Percentiles rank a stretch among this genome's conserved stretches.
Conservation (phyloP, 2,329 filamentous ascomycete genomes). For the Cladosporium sp. region DNA sequence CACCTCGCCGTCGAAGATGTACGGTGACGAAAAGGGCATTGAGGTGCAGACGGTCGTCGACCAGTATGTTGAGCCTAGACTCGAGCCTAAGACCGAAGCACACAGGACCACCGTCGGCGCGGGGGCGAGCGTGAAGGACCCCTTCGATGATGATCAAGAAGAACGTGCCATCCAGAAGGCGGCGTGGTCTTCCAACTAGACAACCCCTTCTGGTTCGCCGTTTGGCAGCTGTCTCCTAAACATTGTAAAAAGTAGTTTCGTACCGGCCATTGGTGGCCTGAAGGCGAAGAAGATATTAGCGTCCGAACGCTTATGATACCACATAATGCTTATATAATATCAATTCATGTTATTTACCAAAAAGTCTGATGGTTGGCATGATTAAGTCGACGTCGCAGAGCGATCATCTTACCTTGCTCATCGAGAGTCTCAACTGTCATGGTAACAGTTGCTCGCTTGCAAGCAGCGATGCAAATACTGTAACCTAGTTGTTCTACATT, state of each 20-base stretch:
- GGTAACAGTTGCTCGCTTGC: too few relatives aligned
- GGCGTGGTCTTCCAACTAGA: slow-evolving; percentile 4
- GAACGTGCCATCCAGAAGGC: slow-evolving; percentile 7
- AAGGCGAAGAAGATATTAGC: not conserved
- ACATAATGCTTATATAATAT: not conserved
- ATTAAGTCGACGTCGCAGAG: too few relatives aligned
- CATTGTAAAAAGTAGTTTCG: not conserved
- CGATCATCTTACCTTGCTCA: too few relatives aligned
- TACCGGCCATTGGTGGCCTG: not conserved
- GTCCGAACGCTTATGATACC: not conserved
- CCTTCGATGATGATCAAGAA: slow-evolving; percentile 5
- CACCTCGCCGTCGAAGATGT: not conserved
- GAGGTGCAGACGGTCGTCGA: slow-evolving; percentile 4
- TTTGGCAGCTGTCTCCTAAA: not conserved
- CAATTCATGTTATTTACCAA: not conserved
- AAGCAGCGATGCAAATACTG: too few relatives aligned
- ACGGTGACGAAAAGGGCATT: not conserved
- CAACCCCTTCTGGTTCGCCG: too few relatives aligned
- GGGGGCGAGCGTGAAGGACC: not conserved
- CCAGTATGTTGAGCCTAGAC: not conserved
- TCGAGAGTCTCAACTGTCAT: too few relatives aligned
- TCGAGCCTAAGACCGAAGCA: not conserved
- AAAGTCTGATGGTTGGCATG: too few relatives aligned
- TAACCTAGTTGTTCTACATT: too few relatives aligned
- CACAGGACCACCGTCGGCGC: slow-evolving; percentile 1